Evolutionary conservation across 805 yeast genomes (phyloP), one percentile per base, ranked within the genome.

Genomic region (Hanseniaspora jakobsenii): DNA sequence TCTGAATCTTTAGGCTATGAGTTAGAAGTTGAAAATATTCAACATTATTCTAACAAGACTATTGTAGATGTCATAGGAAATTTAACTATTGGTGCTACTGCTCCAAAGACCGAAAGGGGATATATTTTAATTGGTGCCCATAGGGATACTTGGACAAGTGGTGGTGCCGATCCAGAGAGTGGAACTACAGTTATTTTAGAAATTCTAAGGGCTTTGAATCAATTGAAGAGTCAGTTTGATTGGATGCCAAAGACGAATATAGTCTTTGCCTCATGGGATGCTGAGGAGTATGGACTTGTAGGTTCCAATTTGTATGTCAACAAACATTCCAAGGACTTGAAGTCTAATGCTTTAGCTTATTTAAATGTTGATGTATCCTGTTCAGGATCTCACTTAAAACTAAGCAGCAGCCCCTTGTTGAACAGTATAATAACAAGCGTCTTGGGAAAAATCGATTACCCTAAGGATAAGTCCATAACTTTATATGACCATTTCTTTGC

Each of bases 291-390:
- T 53, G 86, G 78, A 0, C 63, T 81, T 26, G 53, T 81, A 18
- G 91, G 91, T 1, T 77, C 84, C 1, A 81, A 87, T 3, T 87
- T 78, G 49, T 80, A 69, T 66, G 89, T 82, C 23, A 89, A 81
- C 58, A 75, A 73, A 44, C 65, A 73, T 45, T 69, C 73, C 4
- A 58, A 65, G 29, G 53, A 55, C 28, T 57, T 81, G 30, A 65
- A 68, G 41, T 65, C 64, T 32, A 66, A 72, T 39, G 77, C 75
- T 2, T 67, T 79, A 42, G 84, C 82, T 0, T 81, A 81, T 56
- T 55, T 82, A 48, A 81, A 81, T 59, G 58, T 77, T 46, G 91
- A 82, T 55, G 79, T 71, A 22, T 77, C 82, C 3, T 72, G 69
- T 4, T 57, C 71, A 17, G 89, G 91, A 2, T 56, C 69, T 12